A percentile compares a stretch with the other conserved stretches of the same genome.
phyloP scores from a whole-genome alignment of 495 filamentous ascomycete genomes.

The Opeltia flavorubescens region DNA sequence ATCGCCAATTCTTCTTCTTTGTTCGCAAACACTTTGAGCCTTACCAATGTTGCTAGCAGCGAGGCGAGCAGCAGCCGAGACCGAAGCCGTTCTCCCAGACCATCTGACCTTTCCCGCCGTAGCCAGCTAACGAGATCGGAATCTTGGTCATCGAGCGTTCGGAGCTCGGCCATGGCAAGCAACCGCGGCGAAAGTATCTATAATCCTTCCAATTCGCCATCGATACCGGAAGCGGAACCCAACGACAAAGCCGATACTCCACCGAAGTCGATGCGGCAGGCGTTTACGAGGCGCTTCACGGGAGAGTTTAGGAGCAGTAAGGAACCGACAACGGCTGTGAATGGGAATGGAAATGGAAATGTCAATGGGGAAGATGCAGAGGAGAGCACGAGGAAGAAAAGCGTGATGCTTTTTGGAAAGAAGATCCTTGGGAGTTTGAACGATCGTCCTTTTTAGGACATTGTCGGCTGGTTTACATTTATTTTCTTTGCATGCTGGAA shows the following conservation, averaged over 20 bases:
- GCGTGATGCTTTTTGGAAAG: conserved; percentile 29
- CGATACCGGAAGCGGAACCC: conserved; percentile 8
- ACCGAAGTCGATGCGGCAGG: conserved; percentile 11
- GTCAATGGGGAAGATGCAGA: conserved; percentile 20
- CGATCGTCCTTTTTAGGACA: neutral
- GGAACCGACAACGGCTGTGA: conserved; percentile 6
- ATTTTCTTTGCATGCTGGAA: neutral
- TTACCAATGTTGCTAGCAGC: conserved; percentile 16
- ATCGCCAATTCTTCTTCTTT: conserved; percentile 43
- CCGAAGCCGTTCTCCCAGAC: conserved; percentile 7
- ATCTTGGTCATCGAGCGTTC: conserved; percentile 9
- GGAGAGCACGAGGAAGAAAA: conserved; percentile 27
- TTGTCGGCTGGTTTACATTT: neutral
- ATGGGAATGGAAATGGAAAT: conserved; percentile 7
- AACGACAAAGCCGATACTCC: conserved; percentile 6
- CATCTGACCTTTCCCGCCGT: neutral
- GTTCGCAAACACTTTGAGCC: conserved; percentile 37
- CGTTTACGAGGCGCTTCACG: conserved; percentile 14
- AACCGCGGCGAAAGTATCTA: neutral
- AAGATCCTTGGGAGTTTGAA: conserved; percentile 22
- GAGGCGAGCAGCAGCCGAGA: conserved; percentile 13
- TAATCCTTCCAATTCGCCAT: conserved; percentile 3
- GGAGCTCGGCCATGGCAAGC: neutral
- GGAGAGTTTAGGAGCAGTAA: conserved; percentile 9
- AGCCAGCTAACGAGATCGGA: conserved; percentile 10